phyloP scores from a whole-genome alignment of 2,329 filamentous ascomycete species.

The Hypocreales sp. region DNA sequence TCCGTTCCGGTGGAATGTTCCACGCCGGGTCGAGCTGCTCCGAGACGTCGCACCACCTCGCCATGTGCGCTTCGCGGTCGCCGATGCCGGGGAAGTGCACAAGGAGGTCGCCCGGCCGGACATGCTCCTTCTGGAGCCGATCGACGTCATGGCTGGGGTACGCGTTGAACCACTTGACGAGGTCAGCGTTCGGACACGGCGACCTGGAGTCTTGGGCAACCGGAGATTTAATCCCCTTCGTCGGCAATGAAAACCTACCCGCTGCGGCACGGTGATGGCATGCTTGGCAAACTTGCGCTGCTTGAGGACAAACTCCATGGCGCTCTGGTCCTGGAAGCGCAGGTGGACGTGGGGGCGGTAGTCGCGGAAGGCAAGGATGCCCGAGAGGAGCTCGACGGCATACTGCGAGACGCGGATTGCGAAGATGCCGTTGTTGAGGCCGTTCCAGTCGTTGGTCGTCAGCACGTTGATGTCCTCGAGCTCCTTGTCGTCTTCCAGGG shows the following conservation, averaged over 20 bases:
- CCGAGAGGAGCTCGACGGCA: conserved; percentile 6
- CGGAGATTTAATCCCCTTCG: too few species aligned
- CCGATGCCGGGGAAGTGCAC: conserved; percentile 6
- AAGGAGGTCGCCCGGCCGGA: conserved; percentile 6
- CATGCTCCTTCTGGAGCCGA: too few species aligned
- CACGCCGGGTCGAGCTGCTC: background rate
- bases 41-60: conserved; percentile 1
- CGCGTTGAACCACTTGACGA: conserved; percentile 9
- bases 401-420: conserved; percentile 6
- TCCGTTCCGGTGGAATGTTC: too few species aligned
- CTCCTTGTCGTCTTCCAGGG: background rate
- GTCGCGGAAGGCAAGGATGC: conserved; percentile 5
- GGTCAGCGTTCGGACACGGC: too few species aligned
- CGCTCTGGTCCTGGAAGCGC: conserved; percentile 6
- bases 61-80: conserved; percentile 1
- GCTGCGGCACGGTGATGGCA: conserved; percentile 5
- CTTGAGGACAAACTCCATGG: conserved; percentile 6
- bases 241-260: too few species aligned
- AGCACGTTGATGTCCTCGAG: background rate
- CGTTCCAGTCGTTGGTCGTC: background rate
- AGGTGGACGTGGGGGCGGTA: conserved; percentile 5
- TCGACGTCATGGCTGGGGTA: too few species aligned
- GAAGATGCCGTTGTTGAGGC: conserved; percentile 2
- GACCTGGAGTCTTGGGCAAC: too few species aligned
- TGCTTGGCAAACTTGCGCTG: conserved; percentile 3